These are phyloP conservation scores for Viola pubescens DNA, from an alignment of 441 rosid species.

Conservation along the genomic window DNA sequence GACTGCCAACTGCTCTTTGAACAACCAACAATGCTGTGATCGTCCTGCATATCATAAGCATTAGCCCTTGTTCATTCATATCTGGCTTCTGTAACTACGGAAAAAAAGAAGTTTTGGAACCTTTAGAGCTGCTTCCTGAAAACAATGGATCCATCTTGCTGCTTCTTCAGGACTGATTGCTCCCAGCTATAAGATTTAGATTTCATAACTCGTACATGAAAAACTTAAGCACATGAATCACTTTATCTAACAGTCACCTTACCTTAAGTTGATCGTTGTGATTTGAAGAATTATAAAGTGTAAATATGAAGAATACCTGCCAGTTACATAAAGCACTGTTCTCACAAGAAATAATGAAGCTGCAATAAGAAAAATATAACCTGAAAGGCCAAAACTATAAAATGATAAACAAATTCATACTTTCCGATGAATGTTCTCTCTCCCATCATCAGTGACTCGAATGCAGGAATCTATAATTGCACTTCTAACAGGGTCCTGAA, in stretches of 20 bases:
- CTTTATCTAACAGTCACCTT: conserved; percentile 25
- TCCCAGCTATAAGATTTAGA: conserved; percentile 62
- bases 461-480: conserved; percentile 81
- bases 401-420: conserved; percentile 28
- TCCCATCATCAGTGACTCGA: conserved; percentile 93
- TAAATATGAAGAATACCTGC: conserved; percentile 89
- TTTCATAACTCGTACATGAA: conserved; percentile 27
- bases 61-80: conserved; percentile 19
- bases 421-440: conserved; percentile 87
- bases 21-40: conserved; percentile 37
- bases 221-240: conserved; percentile 12
- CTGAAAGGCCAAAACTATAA: neutral
- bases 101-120: conserved; percentile 25
- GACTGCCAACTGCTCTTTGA: conserved; percentile 66
- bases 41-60: conserved; percentile 42
- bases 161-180: conserved; percentile 98
- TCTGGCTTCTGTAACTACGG: conserved; percentile 1
- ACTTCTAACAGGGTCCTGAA: conserved; percentile 73
- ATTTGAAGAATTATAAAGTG: conserved; percentile 76
- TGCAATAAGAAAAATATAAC: conserved; percentile 7
- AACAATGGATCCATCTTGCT: conserved; percentile 85
- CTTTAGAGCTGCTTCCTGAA: conserved; percentile 79
- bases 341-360: conserved; percentile 9
- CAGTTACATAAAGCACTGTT: conserved; percentile 18
- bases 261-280: conserved; percentile 97